A percentile compares a stretch with the other conserved stretches of the same genome.
Conservation (phyloP, 805 yeast genomes). For the Ogataea neopini region DNA sequence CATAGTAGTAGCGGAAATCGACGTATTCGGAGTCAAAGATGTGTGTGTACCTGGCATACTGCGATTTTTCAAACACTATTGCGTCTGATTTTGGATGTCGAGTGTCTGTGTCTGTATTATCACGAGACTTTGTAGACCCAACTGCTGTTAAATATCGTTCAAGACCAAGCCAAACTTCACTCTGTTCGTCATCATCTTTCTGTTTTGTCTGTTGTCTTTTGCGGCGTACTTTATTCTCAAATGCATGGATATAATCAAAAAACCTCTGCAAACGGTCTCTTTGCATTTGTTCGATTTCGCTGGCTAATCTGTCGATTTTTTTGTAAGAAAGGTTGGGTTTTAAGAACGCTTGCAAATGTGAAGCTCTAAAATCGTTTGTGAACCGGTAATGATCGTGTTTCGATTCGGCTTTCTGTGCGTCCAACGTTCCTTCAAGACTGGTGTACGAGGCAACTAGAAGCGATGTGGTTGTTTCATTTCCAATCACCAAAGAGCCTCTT, state of each 20-base stretch:
- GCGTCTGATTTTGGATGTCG: constrained; percentile 14
- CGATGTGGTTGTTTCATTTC: constrained; percentile 77
- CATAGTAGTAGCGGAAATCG: constrained; percentile 63
- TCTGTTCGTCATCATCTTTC: constrained; percentile 19
- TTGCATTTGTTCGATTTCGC: constrained; percentile 7
- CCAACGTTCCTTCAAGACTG: constrained; percentile 56
- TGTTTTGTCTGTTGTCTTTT: constrained; percentile 3
- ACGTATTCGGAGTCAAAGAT: constrained; percentile 61
- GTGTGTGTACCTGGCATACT: constrained; percentile 80
- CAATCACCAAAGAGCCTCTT: constrained; percentile 75
- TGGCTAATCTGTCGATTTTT: constrained; percentile 22
- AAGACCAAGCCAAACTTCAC: constrained; percentile 72
- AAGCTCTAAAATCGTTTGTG: constrained; percentile 44
- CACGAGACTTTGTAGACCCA: constrained; percentile 30
- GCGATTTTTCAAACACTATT: constrained; percentile 48
- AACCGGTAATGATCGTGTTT: constrained; percentile 57
- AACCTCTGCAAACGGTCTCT: constrained; percentile 5
- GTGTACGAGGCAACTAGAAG: constrained; percentile 63
- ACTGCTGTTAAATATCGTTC: constrained; percentile 55
- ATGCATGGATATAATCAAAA: constrained; percentile 2
- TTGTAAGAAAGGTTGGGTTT: constrained; percentile 72
- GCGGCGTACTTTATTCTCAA: constrained; percentile 4
- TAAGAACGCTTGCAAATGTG: constrained; percentile 58
- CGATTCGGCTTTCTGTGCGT: constrained; percentile 49
- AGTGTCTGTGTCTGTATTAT: constrained; percentile 19